phyloP scores from a whole-genome alignment of 1,139 yeast genomes.

The Lodderomyces pseudojiufengensis region DNA sequence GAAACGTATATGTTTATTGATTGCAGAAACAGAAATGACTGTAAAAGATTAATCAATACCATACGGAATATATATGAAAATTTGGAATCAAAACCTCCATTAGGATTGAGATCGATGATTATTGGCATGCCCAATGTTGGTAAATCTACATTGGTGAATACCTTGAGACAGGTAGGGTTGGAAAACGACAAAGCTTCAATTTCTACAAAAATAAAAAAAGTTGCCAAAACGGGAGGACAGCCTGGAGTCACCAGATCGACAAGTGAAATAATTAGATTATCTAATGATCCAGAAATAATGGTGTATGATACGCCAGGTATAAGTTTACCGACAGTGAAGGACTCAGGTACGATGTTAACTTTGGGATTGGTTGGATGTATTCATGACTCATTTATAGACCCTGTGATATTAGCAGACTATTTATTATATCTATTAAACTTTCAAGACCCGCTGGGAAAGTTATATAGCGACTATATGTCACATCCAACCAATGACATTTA shows the following conservation, averaged over 20 bases:
- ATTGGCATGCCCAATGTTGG: conserved; percentile 99
- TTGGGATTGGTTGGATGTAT: conserved; percentile 77
- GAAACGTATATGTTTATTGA: conserved; percentile 62
- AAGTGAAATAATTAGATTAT: conserved; percentile 69
- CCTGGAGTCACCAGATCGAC: conserved; percentile 90
- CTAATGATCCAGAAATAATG: conserved; percentile 60
- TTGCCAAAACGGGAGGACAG: conserved; percentile 79
- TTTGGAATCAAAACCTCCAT: conserved; percentile 69
- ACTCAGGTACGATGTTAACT: conserved; percentile 68
- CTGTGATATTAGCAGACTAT: conserved; percentile 84
- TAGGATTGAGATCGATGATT: conserved; percentile 73
- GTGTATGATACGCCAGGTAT: conserved; percentile 94
- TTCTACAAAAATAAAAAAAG: conserved; percentile 51
- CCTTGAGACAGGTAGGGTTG: conserved; percentile 57
- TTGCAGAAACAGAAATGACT: conserved; percentile 52
- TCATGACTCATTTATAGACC: conserved; percentile 69
- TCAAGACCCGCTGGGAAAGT: conserved; percentile 47
- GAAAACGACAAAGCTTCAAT: conserved; percentile 14
- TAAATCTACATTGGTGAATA: conserved; percentile 83
- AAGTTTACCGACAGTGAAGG: conserved; percentile 69
- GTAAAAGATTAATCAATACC: conserved; percentile 45
- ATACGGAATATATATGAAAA: conserved; percentile 41
- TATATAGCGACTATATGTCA: conserved; percentile 45
- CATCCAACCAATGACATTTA: conserved; percentile 76
- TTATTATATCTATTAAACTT: conserved; percentile 69